Evolutionary conservation across 2,329 filamentous ascomycete genomes (phyloP).

Genomic region (Ophiostoma sp.): DNA sequence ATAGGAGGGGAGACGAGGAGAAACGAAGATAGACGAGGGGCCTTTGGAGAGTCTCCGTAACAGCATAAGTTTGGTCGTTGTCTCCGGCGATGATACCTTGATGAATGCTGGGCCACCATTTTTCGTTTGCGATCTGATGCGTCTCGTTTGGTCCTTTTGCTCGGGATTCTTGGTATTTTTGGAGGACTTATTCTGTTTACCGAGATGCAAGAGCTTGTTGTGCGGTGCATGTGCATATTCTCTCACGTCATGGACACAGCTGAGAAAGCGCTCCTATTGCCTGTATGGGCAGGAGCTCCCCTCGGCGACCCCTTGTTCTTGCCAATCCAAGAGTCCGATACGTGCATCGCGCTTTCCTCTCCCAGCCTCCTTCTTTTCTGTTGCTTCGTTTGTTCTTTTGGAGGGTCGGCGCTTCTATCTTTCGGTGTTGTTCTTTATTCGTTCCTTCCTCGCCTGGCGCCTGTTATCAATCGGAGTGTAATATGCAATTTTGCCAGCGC

Average conservation of each 20-base stretch:
- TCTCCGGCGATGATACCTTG: neutral
- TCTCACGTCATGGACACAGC: constrained; percentile 9
- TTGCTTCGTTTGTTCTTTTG: neutral
- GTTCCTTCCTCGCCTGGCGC: neutral
- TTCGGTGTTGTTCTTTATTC: neutral
- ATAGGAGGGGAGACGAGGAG: neutral
- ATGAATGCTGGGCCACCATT: neutral
- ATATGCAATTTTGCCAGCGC: constrained; percentile 21
- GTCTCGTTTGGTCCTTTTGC: neutral
- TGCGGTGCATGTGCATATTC: constrained; percentile 3
- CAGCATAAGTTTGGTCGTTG: neutral
- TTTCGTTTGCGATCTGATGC: neutral
- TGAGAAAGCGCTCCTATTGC: neutral
- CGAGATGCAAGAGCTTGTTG: constrained; percentile 1
- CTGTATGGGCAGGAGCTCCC: neutral
- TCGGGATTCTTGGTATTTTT: neutral
- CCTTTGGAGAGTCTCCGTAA: neutral
- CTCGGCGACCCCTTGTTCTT: constrained; percentile 3
- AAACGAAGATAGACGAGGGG: neutral
- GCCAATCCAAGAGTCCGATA: neutral
- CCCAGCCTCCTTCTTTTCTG: constrained; percentile 2
- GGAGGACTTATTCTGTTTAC: neutral
- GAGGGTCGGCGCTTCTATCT: neutral
- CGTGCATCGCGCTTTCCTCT: neutral
- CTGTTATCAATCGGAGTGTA: neutral